Base-by-base conservation (phyloP, 2,329 filamentous ascomycete species). In the Pseudogymnoascus sp. region DNA sequence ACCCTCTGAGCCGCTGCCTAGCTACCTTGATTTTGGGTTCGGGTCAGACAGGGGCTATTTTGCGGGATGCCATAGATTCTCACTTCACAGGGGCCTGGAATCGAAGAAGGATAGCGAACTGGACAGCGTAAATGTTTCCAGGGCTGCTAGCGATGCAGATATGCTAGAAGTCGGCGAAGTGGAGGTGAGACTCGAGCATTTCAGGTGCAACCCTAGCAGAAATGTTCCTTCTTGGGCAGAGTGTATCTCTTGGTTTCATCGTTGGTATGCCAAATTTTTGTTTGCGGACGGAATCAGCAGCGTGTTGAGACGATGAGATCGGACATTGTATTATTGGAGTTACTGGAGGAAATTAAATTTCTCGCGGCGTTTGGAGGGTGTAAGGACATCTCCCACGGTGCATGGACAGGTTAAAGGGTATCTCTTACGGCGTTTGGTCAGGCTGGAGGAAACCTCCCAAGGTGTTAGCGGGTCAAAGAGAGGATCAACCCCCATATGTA, bases 221-320 rank as follows among this genome's bases (percentile, higher is more conserved):
- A 57, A 57, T 57, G 28, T 34, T 19, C 25, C 51, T 57, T 57
- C 51, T 11, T 57, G 51, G 51, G 51, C 51, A 19, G 51, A 57
- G 51, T 57, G 8, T 14, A 57, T 57, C 51, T 19, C 51, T 34
- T 57, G 51, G 51, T 34, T 57, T 19, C 51, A 57, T 57, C 13
- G 6, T 6, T 57, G 51, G 51, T 57, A 57, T 19, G 51, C 51
- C 51, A 19, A 57, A 57, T 34, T 57, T 57, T 13, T 57, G 28
- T 57, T 57, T 57, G 51, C 51, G n/a, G 51, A 57, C n/a, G 51
- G 51, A 2, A 57, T 57, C 16, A 57, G 51, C n/a, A 57, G 51
- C 28, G 25, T 57, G 10, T 34, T 57, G 16, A 31, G 25, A 6
- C 51, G 28, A 57, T 57, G 51, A 57, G 8, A 34, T 5, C 25